These are phyloP conservation scores for Zea mays DNA, from an alignment of 176 grass and related monocot genomes.

Conservation along the genomic window Zm-B73-REFERENCE-NAM-5.0 NC_050098.1:228443001-228443500, in stretches of 20 bases:
- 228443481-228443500: neutral
- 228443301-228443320: neutral
- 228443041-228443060: neutral
- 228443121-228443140: conserved; percentile 30
- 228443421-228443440: conserved; percentile 1
- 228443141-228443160: conserved; percentile 34
- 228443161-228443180: conserved; percentile 12
- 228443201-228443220: conserved; percentile 37
- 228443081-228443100: neutral
- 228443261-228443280: conserved; percentile 38
- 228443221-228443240: neutral
- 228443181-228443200: conserved; percentile 12
- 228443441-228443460: neutral
- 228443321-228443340: conserved; percentile 17
- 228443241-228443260: conserved; percentile 5
- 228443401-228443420: conserved; percentile 33
- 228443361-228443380: neutral
- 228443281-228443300: conserved; percentile 5
- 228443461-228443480: conserved; percentile 29
- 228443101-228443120: conserved; percentile 14
- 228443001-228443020: neutral
- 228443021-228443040: conserved; percentile 32
- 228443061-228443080: conserved; percentile 34
- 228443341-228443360: conserved; percentile 27
- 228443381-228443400: conserved; percentile 4